Evolutionary conservation across 306 rosid species (phyloP), one percentile per base, ranked within the genome.

Genomic region (Vigna angularis): DNA sequence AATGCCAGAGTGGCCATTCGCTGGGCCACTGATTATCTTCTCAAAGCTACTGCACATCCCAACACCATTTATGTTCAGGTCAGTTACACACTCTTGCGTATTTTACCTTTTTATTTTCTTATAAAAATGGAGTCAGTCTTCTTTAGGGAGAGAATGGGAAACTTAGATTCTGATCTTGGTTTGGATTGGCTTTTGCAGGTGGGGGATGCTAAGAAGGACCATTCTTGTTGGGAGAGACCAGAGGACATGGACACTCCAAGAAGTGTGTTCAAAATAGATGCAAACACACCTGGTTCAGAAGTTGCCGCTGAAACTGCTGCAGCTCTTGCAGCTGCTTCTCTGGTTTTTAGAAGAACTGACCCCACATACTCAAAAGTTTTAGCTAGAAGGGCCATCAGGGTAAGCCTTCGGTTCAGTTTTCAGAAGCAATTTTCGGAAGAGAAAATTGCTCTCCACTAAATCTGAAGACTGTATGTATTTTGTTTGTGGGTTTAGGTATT

Each of bases 231-330:
- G 98, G 98, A 94, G 86, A 88, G 98, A 59, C 98, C 98, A 8
- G 98, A 94, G 68, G 98, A 94, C 79, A 94, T 94, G 98, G 98
- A 94, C 67, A 94, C 98, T 6, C 91, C 93, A 51, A 90, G 98
- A 76, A 94, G 70, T 49, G 97, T 92, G 17, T 88, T 84, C 55
- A 90, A 90, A 89, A 83, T 94, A 7, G 97, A 92, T 76, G 84
- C 74, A 20, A 88, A 87, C 63, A 81, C 80, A 64, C 98, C 98
- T 53, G 98, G 98, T 49, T 85, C 98, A 1, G 98, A 94, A 57
- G 98, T 94, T 15, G 97, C 98, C 0, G 98, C 93, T 0, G 98
- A 94, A 84, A 94, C 97, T 53, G 98, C 98, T 66, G 98, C 98
- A 20, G 98, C 98, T 78, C 90, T 94, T 57, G 98, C 98, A 4